Evolutionary conservation across 2,329 filamentous ascomycete species (phyloP).

Genomic region (Trichoderma sp.): DNA sequence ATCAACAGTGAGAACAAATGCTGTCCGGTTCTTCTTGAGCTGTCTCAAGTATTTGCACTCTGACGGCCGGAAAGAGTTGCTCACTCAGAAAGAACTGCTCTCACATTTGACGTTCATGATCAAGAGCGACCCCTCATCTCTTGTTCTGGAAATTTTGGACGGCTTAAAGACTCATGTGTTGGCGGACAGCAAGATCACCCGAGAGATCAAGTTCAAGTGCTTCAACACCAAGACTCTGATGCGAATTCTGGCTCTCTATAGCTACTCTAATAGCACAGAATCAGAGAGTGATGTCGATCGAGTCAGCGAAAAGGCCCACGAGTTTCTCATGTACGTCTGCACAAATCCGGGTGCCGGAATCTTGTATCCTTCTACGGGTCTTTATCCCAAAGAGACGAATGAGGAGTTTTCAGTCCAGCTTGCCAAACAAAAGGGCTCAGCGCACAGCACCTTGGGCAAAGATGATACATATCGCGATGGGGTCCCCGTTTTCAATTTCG

Average conservation of each 20-base stretch:
- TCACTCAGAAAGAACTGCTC: constrained; percentile 77
- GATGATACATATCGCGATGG: constrained; percentile 65
- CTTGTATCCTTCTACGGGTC: constrained; percentile 73
- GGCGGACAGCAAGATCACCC: constrained; percentile 69
- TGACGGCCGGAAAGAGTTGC: constrained; percentile 75
- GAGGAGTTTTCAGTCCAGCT: constrained; percentile 35
- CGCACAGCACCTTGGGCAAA: constrained; percentile 62
- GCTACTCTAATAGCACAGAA: constrained; percentile 49
- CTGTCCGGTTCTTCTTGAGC: constrained; percentile 75
- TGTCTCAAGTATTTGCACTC: constrained; percentile 75
- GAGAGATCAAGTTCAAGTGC: constrained; percentile 70
- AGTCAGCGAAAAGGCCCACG: constrained; percentile 69
- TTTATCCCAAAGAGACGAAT: constrained; percentile 74
- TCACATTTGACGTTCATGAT: constrained; percentile 78
- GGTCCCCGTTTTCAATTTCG: constrained; percentile 74
- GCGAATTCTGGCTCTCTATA: constrained; percentile 70
- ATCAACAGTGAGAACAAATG: constrained; percentile 79
- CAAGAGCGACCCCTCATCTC: constrained; percentile 70
- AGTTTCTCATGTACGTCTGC: constrained; percentile 72
- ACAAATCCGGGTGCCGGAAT: constrained; percentile 72
- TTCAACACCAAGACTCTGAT: constrained; percentile 73
- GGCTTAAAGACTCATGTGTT: constrained; percentile 69
- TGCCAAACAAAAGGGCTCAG: constrained; percentile 33
- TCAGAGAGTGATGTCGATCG: constrained; percentile 43
- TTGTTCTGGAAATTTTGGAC: constrained; percentile 73